Base-by-base conservation (phyloP, 2,329 filamentous ascomycete species). In the Xylariaceae sp. region DNA sequence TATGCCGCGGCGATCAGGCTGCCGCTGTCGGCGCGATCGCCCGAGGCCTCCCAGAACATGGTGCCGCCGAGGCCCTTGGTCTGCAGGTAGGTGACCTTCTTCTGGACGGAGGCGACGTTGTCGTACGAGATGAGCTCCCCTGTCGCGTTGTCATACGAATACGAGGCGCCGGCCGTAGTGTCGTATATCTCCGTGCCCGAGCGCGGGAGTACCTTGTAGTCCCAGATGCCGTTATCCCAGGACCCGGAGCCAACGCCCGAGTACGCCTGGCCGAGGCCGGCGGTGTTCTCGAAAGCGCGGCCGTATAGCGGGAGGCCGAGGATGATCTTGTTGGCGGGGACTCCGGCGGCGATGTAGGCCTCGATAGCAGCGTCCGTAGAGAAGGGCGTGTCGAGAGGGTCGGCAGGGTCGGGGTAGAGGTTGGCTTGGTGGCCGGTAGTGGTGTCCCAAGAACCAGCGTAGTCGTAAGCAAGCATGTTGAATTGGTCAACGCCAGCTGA, bases 11-110 rank as follows among this genome's bases (percentile, higher is more conserved):
- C 61, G 45, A 90, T 87, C 65, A 95, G 75, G 62, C 86, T 90
- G 3, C 81, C 79, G 9, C 73, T 74, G 16, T 81, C 84, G 4
- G 67, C 79, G 66, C 82, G 82, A 71, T 96, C 91, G 6, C 81
- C 86, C 59, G 86, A 90, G 14, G 84, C 86, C 72, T 95, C 90
- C 91, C 91, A 96, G 83, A 90, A 96, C 90, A 95, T 94, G 26
- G 83, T 86, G 21, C 91, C 91, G 3, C 87, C 90, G 1, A 95
- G 79, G 0, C 85, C 81, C 53, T 80, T 78, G 46, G 74, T 67
- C 72, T 82, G 80, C 65, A 92, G 82, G 71, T 88, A 94, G 2
- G 76, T 67, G 4, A 86, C 84, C 76, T 95, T 96, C 63, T 76
- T 69, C 47, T 75, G 71, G 26, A 86, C 80, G 65, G 87, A 82